These are phyloP conservation scores for Colletotrichum eleusines DNA, from an alignment of 2,329 filamentous ascomycete species.

Conservation along the genomic window DNA sequence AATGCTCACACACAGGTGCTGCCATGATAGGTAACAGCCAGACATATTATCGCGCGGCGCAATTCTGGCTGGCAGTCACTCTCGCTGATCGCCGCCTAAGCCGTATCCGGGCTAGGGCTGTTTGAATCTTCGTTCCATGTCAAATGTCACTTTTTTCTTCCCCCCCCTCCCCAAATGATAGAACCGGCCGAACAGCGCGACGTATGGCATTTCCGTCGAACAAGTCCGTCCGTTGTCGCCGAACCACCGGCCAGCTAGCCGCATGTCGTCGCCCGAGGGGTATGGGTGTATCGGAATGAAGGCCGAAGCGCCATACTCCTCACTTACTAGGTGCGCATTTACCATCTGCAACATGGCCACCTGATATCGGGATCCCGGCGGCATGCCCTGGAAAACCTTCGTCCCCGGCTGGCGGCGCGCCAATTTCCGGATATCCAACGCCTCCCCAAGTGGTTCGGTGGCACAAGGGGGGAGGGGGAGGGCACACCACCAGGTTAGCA, in stretches of 20 bases:
- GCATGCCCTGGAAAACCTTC: slow-evolving; percentile 37
- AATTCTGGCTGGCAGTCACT: slow-evolving; percentile 5
- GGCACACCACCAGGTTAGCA: not conserved
- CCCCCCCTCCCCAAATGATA: too few species aligned
- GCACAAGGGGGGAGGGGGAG: not conserved
- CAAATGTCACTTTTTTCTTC: slow-evolving; percentile 14
- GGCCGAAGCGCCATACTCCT: not conserved
- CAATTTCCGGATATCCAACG: slow-evolving; percentile 34
- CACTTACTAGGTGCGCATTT: slow-evolving; percentile 3
- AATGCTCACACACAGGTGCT: slow-evolving; percentile 7
- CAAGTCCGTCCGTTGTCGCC: not conserved
- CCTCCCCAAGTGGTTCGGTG: slow-evolving; percentile 20
- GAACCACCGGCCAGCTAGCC: not conserved
- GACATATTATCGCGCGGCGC: slow-evolving; percentile 5
- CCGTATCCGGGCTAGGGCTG: slow-evolving; percentile 4
- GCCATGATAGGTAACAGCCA: slow-evolving; percentile 10
- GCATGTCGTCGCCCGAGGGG: not conserved
- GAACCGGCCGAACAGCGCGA: not conserved
- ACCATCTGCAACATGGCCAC: not conserved
- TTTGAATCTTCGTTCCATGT: slow-evolving; percentile 13
- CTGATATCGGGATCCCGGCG: slow-evolving; percentile 3
- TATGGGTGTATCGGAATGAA: not conserved
- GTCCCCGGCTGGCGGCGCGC: slow-evolving; percentile 22
- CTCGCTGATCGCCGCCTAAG: slow-evolving; percentile 18
- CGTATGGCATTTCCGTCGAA: slow-evolving; percentile 16